Conservation (phyloP, 2,329 filamentous ascomycete genomes). For the Tolypocladium endophyticum region DNA sequence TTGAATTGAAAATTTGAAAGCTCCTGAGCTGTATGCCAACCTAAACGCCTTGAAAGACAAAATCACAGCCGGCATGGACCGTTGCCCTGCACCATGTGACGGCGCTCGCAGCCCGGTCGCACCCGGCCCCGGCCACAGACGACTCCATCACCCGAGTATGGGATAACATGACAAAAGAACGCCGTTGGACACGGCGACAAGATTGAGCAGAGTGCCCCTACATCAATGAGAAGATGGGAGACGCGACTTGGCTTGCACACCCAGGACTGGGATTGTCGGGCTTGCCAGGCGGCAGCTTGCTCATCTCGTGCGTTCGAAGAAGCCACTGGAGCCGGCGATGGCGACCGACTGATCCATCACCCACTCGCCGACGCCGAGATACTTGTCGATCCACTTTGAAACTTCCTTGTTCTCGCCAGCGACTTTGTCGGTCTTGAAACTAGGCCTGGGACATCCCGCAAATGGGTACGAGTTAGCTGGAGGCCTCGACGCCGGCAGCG, state of each 20-base stretch:
- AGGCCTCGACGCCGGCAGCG: background rate
- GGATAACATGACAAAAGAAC: background rate
- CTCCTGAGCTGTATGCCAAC: background rate
- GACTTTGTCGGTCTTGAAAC: conserved; percentile 79
- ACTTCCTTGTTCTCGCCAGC: conserved; percentile 70
- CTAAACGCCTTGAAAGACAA: background rate
- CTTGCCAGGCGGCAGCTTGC: background rate
- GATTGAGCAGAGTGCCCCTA: background rate
- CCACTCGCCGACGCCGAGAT: conserved; percentile 91
- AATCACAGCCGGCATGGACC: background rate
- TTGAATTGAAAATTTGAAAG: background rate
- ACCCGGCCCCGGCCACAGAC: background rate
- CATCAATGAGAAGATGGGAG: background rate
- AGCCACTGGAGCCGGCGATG: conserved; percentile 76
- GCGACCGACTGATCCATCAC: conserved; percentile 97
- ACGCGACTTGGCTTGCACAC: background rate
- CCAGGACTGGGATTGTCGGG: background rate
- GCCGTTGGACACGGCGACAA: background rate
- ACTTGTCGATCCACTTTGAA: conserved; percentile 83
- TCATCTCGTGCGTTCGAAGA: conserved; percentile 83
- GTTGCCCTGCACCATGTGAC: background rate
- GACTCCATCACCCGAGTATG: background rate
- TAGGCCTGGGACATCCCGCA: conserved; percentile 42
- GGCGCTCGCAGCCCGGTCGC: background rate
- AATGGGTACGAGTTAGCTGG: conserved; percentile 19